Percentiles rank a stretch among this genome's conserved stretches.
Conservation (phyloP, 192 early-diverging fungal species). For the Backusella australiensis region DNA sequence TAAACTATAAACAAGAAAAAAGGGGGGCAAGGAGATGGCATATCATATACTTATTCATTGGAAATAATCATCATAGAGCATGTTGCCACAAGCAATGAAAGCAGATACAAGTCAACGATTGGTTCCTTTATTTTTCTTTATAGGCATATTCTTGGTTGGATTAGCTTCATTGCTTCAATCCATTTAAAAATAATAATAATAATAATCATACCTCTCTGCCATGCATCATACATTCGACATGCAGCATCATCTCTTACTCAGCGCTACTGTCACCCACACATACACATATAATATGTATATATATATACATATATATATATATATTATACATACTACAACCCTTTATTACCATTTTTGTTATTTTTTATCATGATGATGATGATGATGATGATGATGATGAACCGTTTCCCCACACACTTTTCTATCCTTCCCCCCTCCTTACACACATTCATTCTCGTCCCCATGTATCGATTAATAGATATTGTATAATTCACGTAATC, state of each 20-base stretch:
- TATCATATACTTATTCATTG: background rate
- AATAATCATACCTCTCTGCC: background rate
- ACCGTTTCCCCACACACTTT: no score
- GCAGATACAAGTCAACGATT: conserved; percentile 10
- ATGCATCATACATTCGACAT: conserved; percentile 8
- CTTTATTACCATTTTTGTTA: background rate
- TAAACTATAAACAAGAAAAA: background rate
- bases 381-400: no score
- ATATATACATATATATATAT: background rate
- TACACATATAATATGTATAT: background rate
- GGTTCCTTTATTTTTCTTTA: conserved; percentile 32
- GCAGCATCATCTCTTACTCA: conserved; percentile 6
- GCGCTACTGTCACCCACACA: conserved; percentile 3
- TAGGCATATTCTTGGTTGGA: conserved; percentile 23
- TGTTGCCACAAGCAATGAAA: conserved; percentile 31
- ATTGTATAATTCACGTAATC: no score
- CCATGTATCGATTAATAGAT: no score
- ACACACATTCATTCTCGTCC: no score
- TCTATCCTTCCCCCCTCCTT: background rate
- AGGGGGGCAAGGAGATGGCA: no score
- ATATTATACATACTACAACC: background rate
- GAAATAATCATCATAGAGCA: conserved; percentile 12
- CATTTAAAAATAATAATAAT: background rate
- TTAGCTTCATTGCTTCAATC: conserved; percentile 18
- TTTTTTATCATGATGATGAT: background rate